Evolutionary conservation across 31 red algal species (phyloP).

Genomic region (Odonthalia washingtoniensis): DNA sequence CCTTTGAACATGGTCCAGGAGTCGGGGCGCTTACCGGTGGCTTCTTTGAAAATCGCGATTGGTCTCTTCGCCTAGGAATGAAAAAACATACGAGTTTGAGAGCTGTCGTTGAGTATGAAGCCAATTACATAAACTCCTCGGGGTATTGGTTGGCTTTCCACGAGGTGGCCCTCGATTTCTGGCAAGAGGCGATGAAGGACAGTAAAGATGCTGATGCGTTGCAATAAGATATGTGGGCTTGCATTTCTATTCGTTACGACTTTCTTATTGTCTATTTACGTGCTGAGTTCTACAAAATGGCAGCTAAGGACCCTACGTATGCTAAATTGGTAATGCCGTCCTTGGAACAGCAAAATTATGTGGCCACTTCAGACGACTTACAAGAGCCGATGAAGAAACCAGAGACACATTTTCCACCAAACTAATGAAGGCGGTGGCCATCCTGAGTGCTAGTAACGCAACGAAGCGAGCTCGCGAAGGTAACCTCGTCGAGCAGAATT

Average conservation of each 20-base stretch:
- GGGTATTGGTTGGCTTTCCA: constrained; percentile 61
- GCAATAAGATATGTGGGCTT: constrained; percentile 41
- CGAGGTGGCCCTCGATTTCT: constrained; percentile 8
- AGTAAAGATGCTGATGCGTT: constrained; percentile 7
- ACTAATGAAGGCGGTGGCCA: constrained; percentile 23
- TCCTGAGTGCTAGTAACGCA: constrained; percentile 44
- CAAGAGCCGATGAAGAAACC: constrained; percentile 5
- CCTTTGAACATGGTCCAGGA: constrained; percentile 32
- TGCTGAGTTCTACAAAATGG: constrained; percentile 41
- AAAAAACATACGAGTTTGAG: not conserved
- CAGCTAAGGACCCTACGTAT: constrained; percentile 14
- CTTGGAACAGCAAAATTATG: not conserved
- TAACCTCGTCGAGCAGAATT: not conserved
- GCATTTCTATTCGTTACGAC: constrained; percentile 11
- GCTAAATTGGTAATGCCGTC: constrained; percentile 43
- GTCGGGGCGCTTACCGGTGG: constrained; percentile 4
- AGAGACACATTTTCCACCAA: not conserved
- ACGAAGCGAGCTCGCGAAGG: not conserved
- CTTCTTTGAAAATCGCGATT: constrained; percentile 40
- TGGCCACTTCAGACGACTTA: constrained; percentile 24
- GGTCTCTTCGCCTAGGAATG: constrained; percentile 11
- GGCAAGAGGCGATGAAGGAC: constrained; percentile 15
- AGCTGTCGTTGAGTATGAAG: constrained; percentile 36
- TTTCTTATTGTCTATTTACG: constrained; percentile 27
- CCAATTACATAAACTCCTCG: constrained; percentile 49